These are phyloP conservation scores for Pestalotiopsis sp. DNA, from an alignment of 2,329 filamentous ascomycete genomes.

Conservation along the genomic window DNA sequence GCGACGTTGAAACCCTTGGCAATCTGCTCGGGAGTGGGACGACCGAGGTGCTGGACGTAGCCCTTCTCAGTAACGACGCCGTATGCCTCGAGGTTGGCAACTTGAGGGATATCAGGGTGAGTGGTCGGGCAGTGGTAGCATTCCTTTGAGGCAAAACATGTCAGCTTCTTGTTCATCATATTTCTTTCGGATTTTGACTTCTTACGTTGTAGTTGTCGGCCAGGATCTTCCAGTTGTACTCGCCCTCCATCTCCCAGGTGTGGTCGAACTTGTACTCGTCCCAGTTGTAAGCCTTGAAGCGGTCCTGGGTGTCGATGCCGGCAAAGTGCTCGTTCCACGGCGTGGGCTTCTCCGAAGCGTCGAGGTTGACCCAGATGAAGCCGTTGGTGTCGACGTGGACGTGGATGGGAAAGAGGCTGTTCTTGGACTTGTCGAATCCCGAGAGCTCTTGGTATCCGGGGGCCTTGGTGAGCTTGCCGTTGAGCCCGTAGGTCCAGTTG, in stretches of 20 bases:
- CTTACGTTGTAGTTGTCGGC: slow-evolving; percentile 50
- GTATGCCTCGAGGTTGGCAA: slow-evolving; percentile 39
- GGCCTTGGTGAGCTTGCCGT: slow-evolving; percentile 61
- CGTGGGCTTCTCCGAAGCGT: slow-evolving; percentile 28
- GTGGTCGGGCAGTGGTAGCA: slow-evolving; percentile 54
- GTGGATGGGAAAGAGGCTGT: slow-evolving; percentile 58
- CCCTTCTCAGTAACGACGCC: slow-evolving; percentile 49
- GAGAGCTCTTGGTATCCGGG: slow-evolving; percentile 58
- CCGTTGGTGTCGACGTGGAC: slow-evolving; percentile 54
- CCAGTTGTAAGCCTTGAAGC: slow-evolving; percentile 36
- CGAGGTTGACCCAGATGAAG: slow-evolving; percentile 61
- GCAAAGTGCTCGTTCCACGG: slow-evolving; percentile 42
- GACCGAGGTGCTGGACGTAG: slow-evolving; percentile 53
- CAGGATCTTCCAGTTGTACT: slow-evolving; percentile 47
- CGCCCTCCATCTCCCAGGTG: slow-evolving; percentile 40
- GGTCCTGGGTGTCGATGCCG: slow-evolving; percentile 35
- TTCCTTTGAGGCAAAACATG: not conserved
- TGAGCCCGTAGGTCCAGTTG: slow-evolving; percentile 63
- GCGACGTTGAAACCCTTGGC: slow-evolving; percentile 47
- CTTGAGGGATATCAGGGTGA: slow-evolving; percentile 46
- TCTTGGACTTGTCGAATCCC: slow-evolving; percentile 58
- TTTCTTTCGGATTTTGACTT: not conserved
- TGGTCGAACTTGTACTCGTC: slow-evolving; percentile 47
- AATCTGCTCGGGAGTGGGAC: slow-evolving; percentile 50
- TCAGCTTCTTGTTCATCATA: not conserved